Conservation (phyloP, 371 early-diverging fungal species). For the Thermomucor indicae-seudaticae region DNA sequence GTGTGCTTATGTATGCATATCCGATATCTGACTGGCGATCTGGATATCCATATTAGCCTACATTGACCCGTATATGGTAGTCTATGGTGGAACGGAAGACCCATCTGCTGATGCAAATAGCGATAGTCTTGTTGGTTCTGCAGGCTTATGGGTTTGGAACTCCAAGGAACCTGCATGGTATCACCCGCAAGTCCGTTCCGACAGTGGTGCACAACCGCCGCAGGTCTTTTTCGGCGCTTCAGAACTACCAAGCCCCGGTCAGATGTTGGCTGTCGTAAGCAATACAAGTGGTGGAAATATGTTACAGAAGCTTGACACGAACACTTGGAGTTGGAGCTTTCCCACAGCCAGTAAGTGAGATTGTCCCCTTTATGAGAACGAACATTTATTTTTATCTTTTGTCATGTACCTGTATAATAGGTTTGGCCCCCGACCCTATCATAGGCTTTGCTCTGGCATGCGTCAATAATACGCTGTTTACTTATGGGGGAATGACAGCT, state of each 20-base stretch:
- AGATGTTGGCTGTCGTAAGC: constrained; percentile 28
- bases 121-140: constrained; percentile 19
- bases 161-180: constrained; percentile 42
- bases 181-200: constrained; percentile 23
- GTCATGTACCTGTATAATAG: too few species aligned
- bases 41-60: constrained; percentile 2
- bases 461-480: too few species aligned
- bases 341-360: too few species aligned
- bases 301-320: constrained; percentile 41
- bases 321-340: constrained; percentile 42
- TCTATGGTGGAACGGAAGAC: constrained; percentile 42
- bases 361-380: too few species aligned
- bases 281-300: constrained; percentile 36
- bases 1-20: not conserved
- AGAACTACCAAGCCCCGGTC: constrained; percentile 32
- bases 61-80: constrained; percentile 31
- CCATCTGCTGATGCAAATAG: constrained; percentile 10
- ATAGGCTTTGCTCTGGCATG: too few species aligned
- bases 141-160: constrained; percentile 40
- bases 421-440: too few species aligned
- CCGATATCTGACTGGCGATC: not conserved
- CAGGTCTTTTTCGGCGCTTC: constrained; percentile 34
- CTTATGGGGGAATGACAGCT: too few species aligned
- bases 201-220: constrained; percentile 16
- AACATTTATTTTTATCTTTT: too few species aligned